phyloP scores from a whole-genome alignment of 805 yeast genomes.

The Saturnispora dispora region DNA sequence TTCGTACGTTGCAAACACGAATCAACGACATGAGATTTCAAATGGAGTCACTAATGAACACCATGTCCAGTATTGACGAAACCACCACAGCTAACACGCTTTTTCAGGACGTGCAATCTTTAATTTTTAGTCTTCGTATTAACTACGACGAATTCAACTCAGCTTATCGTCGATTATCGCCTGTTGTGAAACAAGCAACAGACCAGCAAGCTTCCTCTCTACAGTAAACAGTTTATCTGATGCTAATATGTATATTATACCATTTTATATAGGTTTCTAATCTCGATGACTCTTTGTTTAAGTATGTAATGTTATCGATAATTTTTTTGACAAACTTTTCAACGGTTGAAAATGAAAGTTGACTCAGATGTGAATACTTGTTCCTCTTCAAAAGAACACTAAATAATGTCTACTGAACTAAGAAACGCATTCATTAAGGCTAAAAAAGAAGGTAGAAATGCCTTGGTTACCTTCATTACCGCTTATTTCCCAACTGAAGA shows the following conservation, averaged over 20 bases:
- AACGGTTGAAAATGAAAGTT: not conserved
- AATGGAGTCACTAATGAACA: conserved; percentile 30
- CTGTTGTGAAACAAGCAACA: not conserved
- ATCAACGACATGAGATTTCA: conserved; percentile 30
- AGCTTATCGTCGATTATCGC: not conserved
- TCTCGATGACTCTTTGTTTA: not conserved
- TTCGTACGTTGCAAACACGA: conserved; percentile 25
- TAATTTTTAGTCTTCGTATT: conserved; percentile 35
- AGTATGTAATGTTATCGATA: not conserved
- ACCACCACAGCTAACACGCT: conserved; percentile 35
- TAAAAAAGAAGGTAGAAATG: conserved; percentile 50
- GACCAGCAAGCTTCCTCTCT: not conserved
- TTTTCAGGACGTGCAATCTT: conserved; percentile 28
- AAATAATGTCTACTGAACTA: conserved; percentile 24
- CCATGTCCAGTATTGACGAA: conserved; percentile 35
- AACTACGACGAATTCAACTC: conserved; percentile 17
- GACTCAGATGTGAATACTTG: not conserved
- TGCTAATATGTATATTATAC: not conserved
- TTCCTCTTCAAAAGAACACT: not conserved
- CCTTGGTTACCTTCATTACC: conserved; percentile 85
- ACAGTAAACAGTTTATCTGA: not conserved
- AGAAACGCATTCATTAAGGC: conserved; percentile 29
- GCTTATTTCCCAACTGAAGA: conserved; percentile 89
- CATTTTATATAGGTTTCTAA: not conserved
- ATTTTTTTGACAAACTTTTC: not conserved